Base-by-base conservation (phyloP, 2,329 filamentous ascomycete species). In the Scytalidium lignicola region DNA sequence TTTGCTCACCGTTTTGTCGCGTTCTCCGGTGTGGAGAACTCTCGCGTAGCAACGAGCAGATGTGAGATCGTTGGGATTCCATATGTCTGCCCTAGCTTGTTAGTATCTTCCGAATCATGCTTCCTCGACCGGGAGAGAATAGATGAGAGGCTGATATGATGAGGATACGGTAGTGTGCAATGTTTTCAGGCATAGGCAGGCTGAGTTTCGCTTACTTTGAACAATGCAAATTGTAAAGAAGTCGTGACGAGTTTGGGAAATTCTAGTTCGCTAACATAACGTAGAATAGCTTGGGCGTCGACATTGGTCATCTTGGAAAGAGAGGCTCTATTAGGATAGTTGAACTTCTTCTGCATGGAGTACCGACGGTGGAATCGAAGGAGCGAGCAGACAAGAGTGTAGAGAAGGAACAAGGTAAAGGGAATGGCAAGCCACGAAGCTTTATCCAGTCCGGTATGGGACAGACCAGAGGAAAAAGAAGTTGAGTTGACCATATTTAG, bases 181-280 rank as follows among this genome's bases (percentile, higher is more conserved):
- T 37, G 15, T 37, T 4, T 7, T 13, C 32, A 13, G 15, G 10
- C 8, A 17, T 5, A 5, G 32, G 6, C 5, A 37, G 12, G 32
- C 10, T 28, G 26, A 28, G 7, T 28, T 28, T 28, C 26, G 49
- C 64, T 29, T 51, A 76, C 75, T 65, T 74, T 75, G 61, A 83
- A 81, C 5, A 84, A 67, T 1, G 80, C 78, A 60, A 83, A 82
- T 48, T 80, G 73, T 4, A 82, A 62, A 1, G 76, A 69, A 44
- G 74, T 78, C 12, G 69, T 60, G 47, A 67, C 73, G 1, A 73
- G 69, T 43, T 70, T 73, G 0, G 80, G 80, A 53, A 84, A 84
- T 55, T 84, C 80, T 3, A 75, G 64, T 44, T 74, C 65, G 2
- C 65, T 62, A 2, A 80, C 47, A 18, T 66, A 64, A 45, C 62